Base-by-base conservation (phyloP, 768 basidiomycete species). In the Leccinum variicolor region DNA sequence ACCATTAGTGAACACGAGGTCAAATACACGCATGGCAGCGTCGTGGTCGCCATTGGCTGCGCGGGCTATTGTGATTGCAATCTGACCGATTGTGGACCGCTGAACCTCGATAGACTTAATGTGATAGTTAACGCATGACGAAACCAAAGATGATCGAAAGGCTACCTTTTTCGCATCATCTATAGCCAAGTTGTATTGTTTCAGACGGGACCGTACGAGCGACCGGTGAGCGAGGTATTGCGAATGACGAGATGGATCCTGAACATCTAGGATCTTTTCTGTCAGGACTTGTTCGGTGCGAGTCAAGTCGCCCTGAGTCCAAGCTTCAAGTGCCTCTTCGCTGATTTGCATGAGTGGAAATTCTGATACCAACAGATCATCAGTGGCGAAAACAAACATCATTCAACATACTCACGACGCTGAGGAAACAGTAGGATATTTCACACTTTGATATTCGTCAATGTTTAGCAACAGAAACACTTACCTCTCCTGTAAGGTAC, bases 41-140 rank as follows among this genome's bases (percentile, higher is more conserved):
- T 62, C 60, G 3, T 39, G 13, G 2, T 62, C 52, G 3, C 52
- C 63, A 23, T 46, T 36, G 3, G 48, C n/a, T 21, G 34, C 9
- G 1, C 1, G 29, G 0, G 56, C 54, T 3, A 65, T 29, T 10
- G 59, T 50, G 0, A 17, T 6, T 13, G 63, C 63, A 9, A 64
- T 39, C 28, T 64, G 26, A 26, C 53, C 59, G 8, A 64, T 55
- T 2, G 43, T 39, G 1, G 64, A 65, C 11, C 9, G 36, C 11
- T 46, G 56, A 17, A 41, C 9, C 21, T 58, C 3, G n/a, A 58
- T 39, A 19, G 64, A 65, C 63, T 61, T 15, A 45, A 6, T 0
- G 1, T 21, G 3, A 23, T 15, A 1, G 9, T 61, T 17, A 61
- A 23, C 6, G 14, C 4, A 2, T 9, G 2, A 23, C 7, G 13